These are phyloP conservation scores for Exophiala calicioides DNA, from an alignment of 2,329 filamentous ascomycete species.

Conservation along the genomic window DNA sequence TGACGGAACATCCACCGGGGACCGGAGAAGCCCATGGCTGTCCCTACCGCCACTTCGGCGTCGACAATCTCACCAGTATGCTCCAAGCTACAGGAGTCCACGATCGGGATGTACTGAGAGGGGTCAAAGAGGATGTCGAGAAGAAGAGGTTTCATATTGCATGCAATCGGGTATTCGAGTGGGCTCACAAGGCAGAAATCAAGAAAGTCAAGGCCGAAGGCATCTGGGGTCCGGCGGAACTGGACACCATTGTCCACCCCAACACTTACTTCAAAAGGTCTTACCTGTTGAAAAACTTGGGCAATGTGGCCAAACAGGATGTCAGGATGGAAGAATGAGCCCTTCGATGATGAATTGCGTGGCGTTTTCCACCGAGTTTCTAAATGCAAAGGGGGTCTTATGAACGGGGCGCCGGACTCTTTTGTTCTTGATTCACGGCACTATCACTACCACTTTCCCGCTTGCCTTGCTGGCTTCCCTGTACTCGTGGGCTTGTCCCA, in stretches of 20 bases:
- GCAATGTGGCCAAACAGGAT: slow-evolving; percentile 53
- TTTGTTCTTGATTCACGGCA: not conserved
- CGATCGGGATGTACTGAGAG: slow-evolving; percentile 74
- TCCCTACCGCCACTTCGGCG: slow-evolving; percentile 87
- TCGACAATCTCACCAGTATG: slow-evolving; percentile 78
- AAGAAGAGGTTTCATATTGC: slow-evolving; percentile 91
- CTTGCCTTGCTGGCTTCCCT: too few relatives aligned
- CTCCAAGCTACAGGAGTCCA: slow-evolving; percentile 77
- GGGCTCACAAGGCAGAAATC: slow-evolving; percentile 75
- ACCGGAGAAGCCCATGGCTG: slow-evolving; percentile 92
- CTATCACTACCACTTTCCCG: too few relatives aligned
- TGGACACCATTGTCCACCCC: slow-evolving; percentile 95
- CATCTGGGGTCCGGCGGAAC: slow-evolving; percentile 69
- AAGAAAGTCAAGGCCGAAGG: slow-evolving; percentile 74
- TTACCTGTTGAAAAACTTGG: slow-evolving; percentile 81
- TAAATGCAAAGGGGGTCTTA: not conserved
- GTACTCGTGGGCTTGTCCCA: too few relatives aligned
- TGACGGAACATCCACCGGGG: slow-evolving; percentile 83
- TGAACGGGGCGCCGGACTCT: not conserved
- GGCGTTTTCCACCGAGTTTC: too few relatives aligned
- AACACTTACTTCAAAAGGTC: slow-evolving; percentile 98
- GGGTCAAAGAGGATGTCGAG: slow-evolving; percentile 84
- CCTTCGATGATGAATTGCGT: too few relatives aligned
- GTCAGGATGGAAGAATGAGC: slow-evolving; percentile 52
- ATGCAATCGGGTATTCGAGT: slow-evolving; percentile 94